A percentile compares a stretch with the other conserved stretches of the same genome.
phyloP scores from a whole-genome alignment of 2,329 filamentous ascomycete species.

The Trichoderma koningii region DNA sequence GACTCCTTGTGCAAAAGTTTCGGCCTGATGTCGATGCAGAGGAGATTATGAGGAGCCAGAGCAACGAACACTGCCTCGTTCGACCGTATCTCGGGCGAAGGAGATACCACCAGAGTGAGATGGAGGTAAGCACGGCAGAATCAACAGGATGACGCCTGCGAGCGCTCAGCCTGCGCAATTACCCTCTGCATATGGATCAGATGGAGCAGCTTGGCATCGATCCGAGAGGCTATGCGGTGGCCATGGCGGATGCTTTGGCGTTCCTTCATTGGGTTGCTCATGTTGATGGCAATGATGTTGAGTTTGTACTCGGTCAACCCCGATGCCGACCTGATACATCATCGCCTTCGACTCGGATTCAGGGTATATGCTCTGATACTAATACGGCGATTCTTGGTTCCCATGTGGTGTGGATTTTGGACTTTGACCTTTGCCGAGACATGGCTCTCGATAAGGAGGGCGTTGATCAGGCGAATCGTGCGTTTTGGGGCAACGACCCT shows the following conservation, averaged over 20 bases:
- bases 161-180: slow-evolving; percentile 51
- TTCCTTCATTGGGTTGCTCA: slow-evolving; percentile 51
- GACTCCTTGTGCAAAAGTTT: slow-evolving; percentile 31
- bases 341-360: background rate
- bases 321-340: slow-evolving; percentile 5
- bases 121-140: background rate
- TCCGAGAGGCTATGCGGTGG: slow-evolving; percentile 40
- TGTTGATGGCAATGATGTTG: slow-evolving; percentile 56
- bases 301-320: slow-evolving; percentile 53
- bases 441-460: background rate
- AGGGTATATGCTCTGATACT: background rate
- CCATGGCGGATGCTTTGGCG: slow-evolving; percentile 54
- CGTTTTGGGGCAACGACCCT: slow-evolving; percentile 11
- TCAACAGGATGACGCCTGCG: slow-evolving; percentile 1
- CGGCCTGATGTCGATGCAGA: slow-evolving; percentile 18
- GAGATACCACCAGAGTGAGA: slow-evolving; percentile 13
- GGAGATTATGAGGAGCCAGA: slow-evolving; percentile 30
- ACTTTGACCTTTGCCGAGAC: slow-evolving; percentile 48
- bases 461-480: background rate
- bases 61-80: slow-evolving; percentile 51
- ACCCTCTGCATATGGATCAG: slow-evolving; percentile 52
- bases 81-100: slow-evolving; percentile 51
- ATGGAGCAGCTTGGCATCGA: slow-evolving; percentile 47
- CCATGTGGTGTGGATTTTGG: slow-evolving; percentile 49
- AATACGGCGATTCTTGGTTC: slow-evolving; percentile 34